These are phyloP conservation scores for Rhizophagus sp. DNA, from an alignment of 192 early-diverging fungal genomes.

Conservation along the genomic window DNA sequence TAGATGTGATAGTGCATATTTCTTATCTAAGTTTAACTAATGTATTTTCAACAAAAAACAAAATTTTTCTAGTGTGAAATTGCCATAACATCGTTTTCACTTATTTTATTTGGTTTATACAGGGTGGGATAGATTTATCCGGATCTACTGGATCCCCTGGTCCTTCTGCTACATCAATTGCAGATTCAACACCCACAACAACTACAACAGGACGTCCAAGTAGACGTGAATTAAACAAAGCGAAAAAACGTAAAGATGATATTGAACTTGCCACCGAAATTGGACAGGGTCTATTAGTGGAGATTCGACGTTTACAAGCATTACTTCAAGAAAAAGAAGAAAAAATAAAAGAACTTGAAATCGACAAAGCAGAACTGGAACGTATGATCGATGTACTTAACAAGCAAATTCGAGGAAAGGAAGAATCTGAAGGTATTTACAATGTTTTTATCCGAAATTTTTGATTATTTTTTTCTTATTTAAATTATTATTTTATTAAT, in stretches of 20 bases:
- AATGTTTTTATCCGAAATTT: neutral
- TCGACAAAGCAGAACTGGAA: constrained; percentile 54
- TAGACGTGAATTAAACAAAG: neutral
- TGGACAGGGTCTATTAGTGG: constrained; percentile 44
- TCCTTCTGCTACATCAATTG: neutral
- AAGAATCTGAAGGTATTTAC: constrained; percentile 58
- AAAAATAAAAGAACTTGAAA: constrained; percentile 45
- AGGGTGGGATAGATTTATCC: neutral
- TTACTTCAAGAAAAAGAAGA: constrained; percentile 48
- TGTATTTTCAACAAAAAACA: neutral
- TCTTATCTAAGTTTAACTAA: neutral
- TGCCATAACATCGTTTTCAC: neutral
- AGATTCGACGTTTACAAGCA: constrained; percentile 46
- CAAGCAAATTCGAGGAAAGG: constrained; percentile 50
- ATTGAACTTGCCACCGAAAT: constrained; percentile 53
- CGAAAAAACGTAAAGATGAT: constrained; percentile 38
- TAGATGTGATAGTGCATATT: neutral
- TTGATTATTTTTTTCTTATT: neutral
- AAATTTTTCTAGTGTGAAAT: neutral
- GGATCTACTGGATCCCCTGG: neutral
- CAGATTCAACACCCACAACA: neutral
- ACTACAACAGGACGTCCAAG: neutral
- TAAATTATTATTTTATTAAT: constrained; percentile 2
- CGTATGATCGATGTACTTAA: constrained; percentile 48
- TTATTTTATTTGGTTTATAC: neutral